Conservation (phyloP, 2,329 filamentous ascomycete genomes). For the Ramularia endophylla region DNA sequence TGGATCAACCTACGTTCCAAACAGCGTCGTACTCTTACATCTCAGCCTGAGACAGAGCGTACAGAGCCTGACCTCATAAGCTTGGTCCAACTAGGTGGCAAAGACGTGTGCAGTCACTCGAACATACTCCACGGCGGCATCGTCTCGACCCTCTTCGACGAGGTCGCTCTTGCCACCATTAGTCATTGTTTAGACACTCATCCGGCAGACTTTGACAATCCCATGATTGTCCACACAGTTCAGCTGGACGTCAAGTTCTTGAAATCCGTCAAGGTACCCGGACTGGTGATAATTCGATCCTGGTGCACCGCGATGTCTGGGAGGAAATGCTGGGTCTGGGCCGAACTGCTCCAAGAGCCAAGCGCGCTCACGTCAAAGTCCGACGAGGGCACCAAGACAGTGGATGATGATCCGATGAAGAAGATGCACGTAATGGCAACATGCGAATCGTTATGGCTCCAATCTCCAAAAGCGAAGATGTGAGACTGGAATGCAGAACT, state of each 20-base stretch:
- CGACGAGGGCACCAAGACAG: background rate
- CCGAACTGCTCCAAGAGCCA: background rate
- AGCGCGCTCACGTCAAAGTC: background rate
- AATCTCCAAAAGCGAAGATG: background rate
- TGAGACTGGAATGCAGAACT: too few relatives aligned
- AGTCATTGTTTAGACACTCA: background rate
- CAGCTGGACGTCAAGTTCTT: conserved; percentile 1
- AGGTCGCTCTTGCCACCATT: background rate
- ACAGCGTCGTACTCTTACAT: background rate
- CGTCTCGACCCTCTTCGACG: background rate
- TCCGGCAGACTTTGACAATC: background rate
- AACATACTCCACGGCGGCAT: conserved; percentile 1
- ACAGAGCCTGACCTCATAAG: background rate
- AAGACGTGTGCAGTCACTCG: background rate
- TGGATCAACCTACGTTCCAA: conserved; percentile 1
- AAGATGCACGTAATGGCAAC: background rate
- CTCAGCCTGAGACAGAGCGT: background rate
- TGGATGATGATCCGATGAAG: background rate
- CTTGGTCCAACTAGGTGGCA: background rate
- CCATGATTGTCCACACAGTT: background rate
- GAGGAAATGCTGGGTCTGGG: background rate
- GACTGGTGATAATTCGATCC: background rate
- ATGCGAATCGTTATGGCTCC: background rate
- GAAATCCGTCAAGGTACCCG: background rate
- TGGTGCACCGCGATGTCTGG: background rate